Evolutionary conservation across 495 filamentous ascomycete species (phyloP).

Genomic region (Astrothelium macrocarpum): DNA sequence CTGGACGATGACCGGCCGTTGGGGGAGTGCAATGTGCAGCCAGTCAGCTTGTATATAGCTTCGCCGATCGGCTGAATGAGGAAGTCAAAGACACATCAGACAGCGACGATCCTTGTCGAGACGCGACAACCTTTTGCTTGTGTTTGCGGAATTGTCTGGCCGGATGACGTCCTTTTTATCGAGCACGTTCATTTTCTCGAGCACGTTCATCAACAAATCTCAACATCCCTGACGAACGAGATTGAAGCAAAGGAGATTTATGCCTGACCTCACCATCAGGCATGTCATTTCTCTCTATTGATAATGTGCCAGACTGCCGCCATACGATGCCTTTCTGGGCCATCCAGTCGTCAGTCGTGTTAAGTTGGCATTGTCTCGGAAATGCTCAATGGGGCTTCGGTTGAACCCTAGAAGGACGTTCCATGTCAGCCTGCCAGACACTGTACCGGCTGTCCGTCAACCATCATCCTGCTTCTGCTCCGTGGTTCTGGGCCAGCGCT

Average conservation of each 20-base stretch:
- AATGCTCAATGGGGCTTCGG: background rate
- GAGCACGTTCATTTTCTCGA: slow-evolving; percentile 1
- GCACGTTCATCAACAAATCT: background rate
- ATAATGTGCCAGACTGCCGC: too few relatives aligned
- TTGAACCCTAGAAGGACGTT: background rate
- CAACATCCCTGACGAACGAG: background rate
- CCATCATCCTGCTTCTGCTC: too few relatives aligned
- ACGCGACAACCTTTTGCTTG: background rate
- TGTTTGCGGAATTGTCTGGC: too few relatives aligned
- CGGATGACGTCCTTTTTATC: background rate
- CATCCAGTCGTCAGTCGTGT: background rate
- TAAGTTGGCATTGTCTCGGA: background rate
- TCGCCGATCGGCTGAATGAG: background rate
- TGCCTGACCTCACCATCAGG: too few relatives aligned
- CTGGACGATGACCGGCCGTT: background rate
- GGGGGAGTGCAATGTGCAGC: background rate
- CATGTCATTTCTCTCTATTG: too few relatives aligned
- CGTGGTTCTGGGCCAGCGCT: too few relatives aligned
- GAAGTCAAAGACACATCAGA: background rate
- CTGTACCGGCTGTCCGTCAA: too few relatives aligned
- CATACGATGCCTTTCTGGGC: too few relatives aligned
- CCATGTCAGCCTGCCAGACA: too few relatives aligned
- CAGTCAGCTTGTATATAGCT: background rate
- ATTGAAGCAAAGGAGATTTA: too few relatives aligned
- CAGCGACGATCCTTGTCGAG: background rate